Evolutionary conservation across 2,329 filamentous ascomycete genomes (phyloP), one percentile per base, ranked within the genome.

Genomic region (Epichloe sp.): DNA sequence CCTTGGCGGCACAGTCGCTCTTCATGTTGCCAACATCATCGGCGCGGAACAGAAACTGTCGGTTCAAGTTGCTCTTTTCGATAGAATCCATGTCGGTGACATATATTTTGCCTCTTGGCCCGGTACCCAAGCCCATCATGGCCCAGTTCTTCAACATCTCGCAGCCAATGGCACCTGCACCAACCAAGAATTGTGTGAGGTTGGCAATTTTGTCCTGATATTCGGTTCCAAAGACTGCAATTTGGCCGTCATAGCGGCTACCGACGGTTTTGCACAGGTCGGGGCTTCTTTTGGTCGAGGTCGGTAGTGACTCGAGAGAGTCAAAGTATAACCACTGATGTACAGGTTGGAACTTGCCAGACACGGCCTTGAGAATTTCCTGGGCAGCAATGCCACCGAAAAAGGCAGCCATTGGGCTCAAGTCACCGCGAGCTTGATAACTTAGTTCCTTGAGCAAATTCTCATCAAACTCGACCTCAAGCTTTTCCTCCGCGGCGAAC

Each of bases 131-230:
- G 58, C 93, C 93, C 66, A 97, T 95, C 90, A 98, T 94, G 37
- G 94, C 91, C 90, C 93, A 98, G 69, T 97, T 97, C 80, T 98
- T 98, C 59, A 98, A 74, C 86, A 97, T 98, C 65, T 98, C 93
- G 63, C 93, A 98, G 44, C 93, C 93, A 66, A 98, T 98, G 56
- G 94, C 93, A 61, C 93, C 93, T 45, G 93, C 88, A 59, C 93
- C 93, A 52, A 98, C 93, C 51, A 98, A 76, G 74, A 98, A 98
- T 61, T 97, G 82, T 62, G 84, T 93, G 55, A 93, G 70, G 61
- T 96, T 95, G 54, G 85, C 80, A 58, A 98, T 79, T 75, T 95
- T 96, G 48, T 95, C 85, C 68, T 98, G 93, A 68, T 84, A 98
- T 56, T 95, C 87, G 61, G 80, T 85, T 55, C 93, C 93, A 58